Conservation (phyloP, 2,329 filamentous ascomycete species). For the Penicillium sumatraense region DNA sequence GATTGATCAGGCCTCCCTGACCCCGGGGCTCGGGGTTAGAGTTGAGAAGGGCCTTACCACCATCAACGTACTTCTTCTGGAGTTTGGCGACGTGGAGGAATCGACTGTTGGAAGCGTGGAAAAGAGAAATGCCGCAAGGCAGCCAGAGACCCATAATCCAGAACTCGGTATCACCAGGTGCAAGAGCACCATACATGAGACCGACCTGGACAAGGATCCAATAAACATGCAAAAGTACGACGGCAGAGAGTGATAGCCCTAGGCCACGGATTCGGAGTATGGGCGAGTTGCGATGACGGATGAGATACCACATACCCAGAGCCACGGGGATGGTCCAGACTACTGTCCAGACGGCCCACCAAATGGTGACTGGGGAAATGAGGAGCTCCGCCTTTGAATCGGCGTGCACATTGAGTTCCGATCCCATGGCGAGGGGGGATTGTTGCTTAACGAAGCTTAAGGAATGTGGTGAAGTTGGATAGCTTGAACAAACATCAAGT, state of each 20-base stretch:
- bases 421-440: conserved; percentile 30
- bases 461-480: conserved; percentile 22
- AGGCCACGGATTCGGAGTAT: conserved; percentile 46
- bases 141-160: conserved; percentile 71
- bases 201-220: conserved; percentile 40
- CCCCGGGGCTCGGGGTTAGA: conserved; percentile 1
- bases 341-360: conserved; percentile 33
- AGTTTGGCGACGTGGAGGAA: conserved; percentile 63
- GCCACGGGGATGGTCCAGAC: conserved; percentile 39
- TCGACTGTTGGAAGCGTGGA: conserved; percentile 67
- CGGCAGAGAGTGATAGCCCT: conserved; percentile 39
- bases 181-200: conserved; percentile 38
- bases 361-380: conserved; percentile 31
- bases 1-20: conserved; percentile 22
- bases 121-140: conserved; percentile 68
- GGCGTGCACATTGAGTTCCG: conserved; percentile 33
- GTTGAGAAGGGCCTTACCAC: conserved; percentile 4
- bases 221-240: conserved; percentile 46
- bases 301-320: conserved; percentile 36
- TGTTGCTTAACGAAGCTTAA: conserved; percentile 8
- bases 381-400: conserved; percentile 28
- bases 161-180: conserved; percentile 61
- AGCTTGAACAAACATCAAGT: conserved; percentile 12
- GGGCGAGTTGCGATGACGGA: conserved; percentile 38
- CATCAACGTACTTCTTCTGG: conserved; percentile 53